phyloP scores from a whole-genome alignment of 257 asterid genomes.

The Vinca minor region DNA sequence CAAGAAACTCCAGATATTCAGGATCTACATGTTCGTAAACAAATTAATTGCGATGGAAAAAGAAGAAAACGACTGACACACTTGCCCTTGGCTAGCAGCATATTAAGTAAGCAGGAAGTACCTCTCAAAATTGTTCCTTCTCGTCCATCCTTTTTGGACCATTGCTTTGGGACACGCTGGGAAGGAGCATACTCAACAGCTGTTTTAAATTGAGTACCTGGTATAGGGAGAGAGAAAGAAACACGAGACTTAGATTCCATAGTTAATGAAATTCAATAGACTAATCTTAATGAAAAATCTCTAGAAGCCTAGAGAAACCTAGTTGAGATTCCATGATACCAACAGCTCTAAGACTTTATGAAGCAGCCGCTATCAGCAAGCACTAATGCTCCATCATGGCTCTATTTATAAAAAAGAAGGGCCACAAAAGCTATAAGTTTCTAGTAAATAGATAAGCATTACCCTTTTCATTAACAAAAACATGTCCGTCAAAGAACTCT shows the following conservation, averaged over 20 bases:
- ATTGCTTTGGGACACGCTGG: slow-evolving; percentile 83
- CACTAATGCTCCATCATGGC: neutral
- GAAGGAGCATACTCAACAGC: slow-evolving; percentile 97
- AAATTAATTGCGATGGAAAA: slow-evolving; percentile 27
- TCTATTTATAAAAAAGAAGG: neutral
- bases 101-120: slow-evolving; percentile 20
- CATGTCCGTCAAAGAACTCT: slow-evolving; percentile 82
- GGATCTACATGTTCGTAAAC: slow-evolving; percentile 67
- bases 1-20: slow-evolving; percentile 98
- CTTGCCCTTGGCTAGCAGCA: slow-evolving; percentile 21
- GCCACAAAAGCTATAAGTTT: neutral
- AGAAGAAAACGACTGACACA: slow-evolving; percentile 18
- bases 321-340: neutral
- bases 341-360: neutral
- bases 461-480: slow-evolving; percentile 97
- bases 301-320: neutral
- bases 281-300: neutral
- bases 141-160: slow-evolving; percentile 93
- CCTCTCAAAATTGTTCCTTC: slow-evolving; percentile 90
- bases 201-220: slow-evolving; percentile 86
- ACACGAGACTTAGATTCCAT: neutral
- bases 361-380: neutral
- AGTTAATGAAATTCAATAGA: neutral
- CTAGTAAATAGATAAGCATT: slow-evolving; percentile 17
- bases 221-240: slow-evolving; percentile 14